A percentile compares a stretch with the other conserved stretches of the same genome.
Conservation (phyloP, 129 eudicot genomes). For the Daucus carota region DNA sequence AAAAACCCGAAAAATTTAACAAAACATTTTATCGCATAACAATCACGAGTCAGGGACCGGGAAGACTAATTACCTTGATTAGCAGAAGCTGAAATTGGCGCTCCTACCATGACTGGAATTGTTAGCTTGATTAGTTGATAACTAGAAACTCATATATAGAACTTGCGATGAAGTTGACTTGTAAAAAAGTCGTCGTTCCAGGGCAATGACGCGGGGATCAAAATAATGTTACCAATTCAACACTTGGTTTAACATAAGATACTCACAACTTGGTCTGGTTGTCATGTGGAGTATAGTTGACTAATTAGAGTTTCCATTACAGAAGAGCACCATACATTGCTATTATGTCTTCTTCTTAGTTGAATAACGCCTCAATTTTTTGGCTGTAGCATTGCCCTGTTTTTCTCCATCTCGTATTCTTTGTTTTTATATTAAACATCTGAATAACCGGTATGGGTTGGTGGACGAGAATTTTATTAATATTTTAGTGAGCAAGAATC, state of each 20-base stretch:
- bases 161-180: conserved; percentile 4
- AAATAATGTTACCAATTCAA: neutral
- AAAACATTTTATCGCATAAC: neutral
- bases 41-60: neutral
- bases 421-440: too few species aligned
- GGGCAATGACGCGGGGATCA: neutral
- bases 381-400: too few species aligned
- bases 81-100: conserved; percentile 9
- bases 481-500: too few species aligned
- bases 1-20: neutral
- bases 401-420: too few species aligned
- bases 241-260: neutral
- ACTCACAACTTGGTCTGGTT: conserved; percentile 7
- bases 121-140: neutral
- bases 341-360: neutral
- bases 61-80: conserved; percentile 11
- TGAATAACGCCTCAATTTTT: neutral
- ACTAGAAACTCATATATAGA: neutral
- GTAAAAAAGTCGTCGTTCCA: neutral
- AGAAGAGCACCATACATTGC: neutral
- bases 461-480: too few species aligned
- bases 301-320: neutral
- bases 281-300: conserved; percentile 12
- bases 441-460: too few species aligned
- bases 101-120: conserved; percentile 17